Evolutionary conservation across 2,329 filamentous ascomycete genomes (phyloP).

Genomic region (Chaetomium sp.): DNA sequence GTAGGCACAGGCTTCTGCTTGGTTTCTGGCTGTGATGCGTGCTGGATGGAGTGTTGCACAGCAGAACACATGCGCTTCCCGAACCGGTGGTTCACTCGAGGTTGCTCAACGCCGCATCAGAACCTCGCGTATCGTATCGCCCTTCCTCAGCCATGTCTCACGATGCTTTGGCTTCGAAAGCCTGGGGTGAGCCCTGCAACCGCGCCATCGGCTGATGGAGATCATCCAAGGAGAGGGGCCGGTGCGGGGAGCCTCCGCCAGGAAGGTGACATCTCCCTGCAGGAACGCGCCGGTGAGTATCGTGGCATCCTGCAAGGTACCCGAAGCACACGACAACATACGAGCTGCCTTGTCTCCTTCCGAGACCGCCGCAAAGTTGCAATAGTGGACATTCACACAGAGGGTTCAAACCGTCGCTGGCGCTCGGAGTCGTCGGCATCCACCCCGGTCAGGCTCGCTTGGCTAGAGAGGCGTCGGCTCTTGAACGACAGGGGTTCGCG

Average conservation of each 20-base stretch:
- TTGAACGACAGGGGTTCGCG: constrained; percentile 4
- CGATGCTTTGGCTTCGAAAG: neutral
- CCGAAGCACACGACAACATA: neutral
- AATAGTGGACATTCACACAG: neutral
- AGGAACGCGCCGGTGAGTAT: neutral
- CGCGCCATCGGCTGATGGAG: neutral
- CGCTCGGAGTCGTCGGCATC: neutral
- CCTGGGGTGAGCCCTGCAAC: neutral
- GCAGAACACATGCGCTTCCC: neutral
- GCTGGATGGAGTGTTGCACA: neutral
- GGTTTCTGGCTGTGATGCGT: neutral
- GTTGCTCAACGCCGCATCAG: neutral
- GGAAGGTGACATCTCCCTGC: constrained; percentile 19
- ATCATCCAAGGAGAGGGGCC: constrained; percentile 1
- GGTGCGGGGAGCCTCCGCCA: constrained; percentile 2
- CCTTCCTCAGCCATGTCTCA: neutral
- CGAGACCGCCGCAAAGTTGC: neutral
- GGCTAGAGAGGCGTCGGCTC: neutral
- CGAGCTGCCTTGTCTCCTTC: constrained; percentile 1
- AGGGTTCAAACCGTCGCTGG: neutral
- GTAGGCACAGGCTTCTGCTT: neutral
- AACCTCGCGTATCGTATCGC: no score
- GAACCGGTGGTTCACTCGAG: neutral
- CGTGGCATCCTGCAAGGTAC: constrained; percentile 2
- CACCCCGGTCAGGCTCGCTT: constrained; percentile 1